Percentiles rank a stretch among this genome's conserved stretches.
Evolutionary conservation across 345 rosid species (phyloP).

Genomic region (Excoecaria cochinchinensis): DNA sequence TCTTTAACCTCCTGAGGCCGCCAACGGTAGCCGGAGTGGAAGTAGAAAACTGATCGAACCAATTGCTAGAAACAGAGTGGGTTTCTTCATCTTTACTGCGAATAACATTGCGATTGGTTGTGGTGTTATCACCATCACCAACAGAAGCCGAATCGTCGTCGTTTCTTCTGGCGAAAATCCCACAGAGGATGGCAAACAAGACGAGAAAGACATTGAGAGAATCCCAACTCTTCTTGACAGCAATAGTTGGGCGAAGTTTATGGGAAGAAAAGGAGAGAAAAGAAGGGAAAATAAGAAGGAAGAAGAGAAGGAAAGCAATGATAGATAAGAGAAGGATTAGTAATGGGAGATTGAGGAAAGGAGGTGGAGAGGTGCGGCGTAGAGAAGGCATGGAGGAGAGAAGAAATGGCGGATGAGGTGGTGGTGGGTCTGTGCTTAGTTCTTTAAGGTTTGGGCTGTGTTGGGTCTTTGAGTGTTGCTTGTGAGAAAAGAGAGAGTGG

Average conservation of each 20-base stretch:
- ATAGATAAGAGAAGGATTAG: conserved; percentile 53
- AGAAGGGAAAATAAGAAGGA: conserved; percentile 44
- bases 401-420: not conserved
- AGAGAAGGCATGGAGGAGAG: conserved; percentile 32
- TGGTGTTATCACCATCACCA: not conserved
- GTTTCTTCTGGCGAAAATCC: conserved; percentile 56
- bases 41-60: conserved; percentile 47
- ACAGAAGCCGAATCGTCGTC: conserved; percentile 41
- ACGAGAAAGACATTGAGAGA: conserved; percentile 57
- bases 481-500: conserved; percentile 13
- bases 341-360: conserved; percentile 43
- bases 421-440: conserved; percentile 41
- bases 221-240: conserved; percentile 67
- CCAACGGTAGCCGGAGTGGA: conserved; percentile 27
- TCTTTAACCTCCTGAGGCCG: conserved; percentile 43
- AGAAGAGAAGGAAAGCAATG: conserved; percentile 39
- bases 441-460: conserved; percentile 17
- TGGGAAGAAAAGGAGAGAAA: conserved; percentile 45
- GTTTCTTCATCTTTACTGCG: not conserved
- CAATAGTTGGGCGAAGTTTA: conserved; percentile 34
- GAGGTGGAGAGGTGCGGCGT: conserved; percentile 36
- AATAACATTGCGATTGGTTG: not conserved
- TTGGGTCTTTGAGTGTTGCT: not conserved
- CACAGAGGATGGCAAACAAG: conserved; percentile 67
- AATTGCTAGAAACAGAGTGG: conserved; percentile 23